Percentiles rank a stretch among this genome's conserved stretches.
phyloP scores from a whole-genome alignment of 2,329 filamentous ascomycete species.

The Sphaerulina musiva region DNA sequence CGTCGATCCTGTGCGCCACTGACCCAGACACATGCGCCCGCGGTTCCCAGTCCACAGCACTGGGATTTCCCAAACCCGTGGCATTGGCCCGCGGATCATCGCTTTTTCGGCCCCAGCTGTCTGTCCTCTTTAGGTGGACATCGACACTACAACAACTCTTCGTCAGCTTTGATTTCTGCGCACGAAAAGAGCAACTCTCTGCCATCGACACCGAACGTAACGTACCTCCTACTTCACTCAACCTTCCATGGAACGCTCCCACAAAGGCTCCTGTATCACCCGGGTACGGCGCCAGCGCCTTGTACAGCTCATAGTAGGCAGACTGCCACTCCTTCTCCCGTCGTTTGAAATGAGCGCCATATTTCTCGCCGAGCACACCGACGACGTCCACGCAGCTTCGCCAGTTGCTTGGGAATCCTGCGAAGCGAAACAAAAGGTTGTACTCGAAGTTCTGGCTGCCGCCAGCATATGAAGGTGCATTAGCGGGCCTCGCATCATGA shows the following conservation, averaged over 20 bases:
- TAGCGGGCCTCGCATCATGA: background rate
- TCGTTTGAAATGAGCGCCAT: background rate
- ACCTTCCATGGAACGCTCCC: background rate
- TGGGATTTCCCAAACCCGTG: background rate
- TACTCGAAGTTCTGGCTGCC: slow-evolving; percentile 15
- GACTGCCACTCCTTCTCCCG: background rate
- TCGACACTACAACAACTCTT: background rate
- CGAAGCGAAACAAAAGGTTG: slow-evolving; percentile 18
- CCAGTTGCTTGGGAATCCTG: slow-evolving; percentile 11
- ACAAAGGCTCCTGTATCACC: slow-evolving; percentile 2
- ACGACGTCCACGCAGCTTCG: slow-evolving; percentile 12
- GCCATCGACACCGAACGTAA: background rate
- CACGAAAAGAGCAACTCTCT: background rate
- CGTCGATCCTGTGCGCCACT: background rate
- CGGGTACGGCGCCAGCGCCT: background rate
- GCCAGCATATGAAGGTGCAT: slow-evolving; percentile 14
- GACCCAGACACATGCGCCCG: background rate
- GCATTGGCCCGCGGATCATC: background rate
- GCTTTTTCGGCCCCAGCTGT: background rate
- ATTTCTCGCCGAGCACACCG: slow-evolving; percentile 1
- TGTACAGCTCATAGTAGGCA: background rate
- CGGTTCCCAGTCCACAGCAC: background rate
- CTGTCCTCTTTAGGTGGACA: background rate
- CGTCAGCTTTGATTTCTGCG: background rate
- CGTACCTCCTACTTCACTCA: slow-evolving; percentile 9